These are phyloP conservation scores for Favolaschia claudopus DNA, from an alignment of 768 basidiomycete species.

Conservation along the genomic window DNA sequence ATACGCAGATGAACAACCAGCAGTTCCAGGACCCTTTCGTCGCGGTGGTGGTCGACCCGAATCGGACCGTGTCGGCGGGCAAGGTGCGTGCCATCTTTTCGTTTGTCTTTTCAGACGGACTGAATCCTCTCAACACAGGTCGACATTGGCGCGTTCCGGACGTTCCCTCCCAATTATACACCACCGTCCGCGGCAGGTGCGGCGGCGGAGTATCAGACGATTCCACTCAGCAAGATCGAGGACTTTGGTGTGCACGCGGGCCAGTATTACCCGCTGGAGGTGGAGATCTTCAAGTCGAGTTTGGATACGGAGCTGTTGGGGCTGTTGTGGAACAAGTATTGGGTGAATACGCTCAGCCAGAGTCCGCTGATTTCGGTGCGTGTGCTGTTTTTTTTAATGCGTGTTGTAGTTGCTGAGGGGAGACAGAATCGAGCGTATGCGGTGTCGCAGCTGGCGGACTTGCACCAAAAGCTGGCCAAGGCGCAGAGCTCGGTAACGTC, in stretches of 20 bases:
- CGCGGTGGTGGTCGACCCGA: slow-evolving; percentile 97
- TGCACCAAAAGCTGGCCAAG: slow-evolving; percentile 88
- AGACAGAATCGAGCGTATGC: slow-evolving; percentile 93
- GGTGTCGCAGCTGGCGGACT: slow-evolving; percentile 87
- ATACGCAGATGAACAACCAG: slow-evolving; percentile 95
- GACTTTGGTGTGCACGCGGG: slow-evolving; percentile 99
- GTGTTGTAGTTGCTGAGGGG: background rate
- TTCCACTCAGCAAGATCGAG: slow-evolving; percentile 96
- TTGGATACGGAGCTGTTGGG: slow-evolving; percentile 89
- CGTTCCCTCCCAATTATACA: slow-evolving; percentile 94
- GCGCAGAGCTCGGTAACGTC: slow-evolving; percentile 64
- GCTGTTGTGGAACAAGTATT: slow-evolving; percentile 98
- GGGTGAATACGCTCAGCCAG: slow-evolving; percentile 96
- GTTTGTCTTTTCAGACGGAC: no score
- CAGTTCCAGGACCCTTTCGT: slow-evolving; percentile 96
- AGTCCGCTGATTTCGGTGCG: slow-evolving; percentile 91
- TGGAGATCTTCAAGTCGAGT: slow-evolving; percentile 93
- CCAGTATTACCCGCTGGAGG: slow-evolving; percentile 93
- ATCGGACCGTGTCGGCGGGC: slow-evolving; percentile 97
- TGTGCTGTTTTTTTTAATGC: slow-evolving; percentile 5
- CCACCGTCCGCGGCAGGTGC: slow-evolving; percentile 68
- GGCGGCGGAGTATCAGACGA: slow-evolving; percentile 91
- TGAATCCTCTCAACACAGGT: no score
- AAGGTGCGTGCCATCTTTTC: no score
- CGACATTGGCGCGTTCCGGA: slow-evolving; percentile 98